These are phyloP conservation scores for Petasospora fabianii DNA, from an alignment of 1,139 yeast genomes.

Conservation along the genomic window DNA sequence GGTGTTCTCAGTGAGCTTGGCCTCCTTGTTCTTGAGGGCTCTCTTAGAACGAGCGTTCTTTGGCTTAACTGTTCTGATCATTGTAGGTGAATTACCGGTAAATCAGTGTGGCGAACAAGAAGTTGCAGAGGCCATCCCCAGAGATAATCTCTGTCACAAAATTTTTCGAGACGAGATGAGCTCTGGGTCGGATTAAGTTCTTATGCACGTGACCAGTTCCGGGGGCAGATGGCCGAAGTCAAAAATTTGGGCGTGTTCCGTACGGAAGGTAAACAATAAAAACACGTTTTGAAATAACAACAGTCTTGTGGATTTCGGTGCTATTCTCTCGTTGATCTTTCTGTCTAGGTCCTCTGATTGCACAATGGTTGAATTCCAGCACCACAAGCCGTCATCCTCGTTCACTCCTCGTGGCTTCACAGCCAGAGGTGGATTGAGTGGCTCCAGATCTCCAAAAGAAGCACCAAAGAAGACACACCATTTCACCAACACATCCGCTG, in stretches of 20 bases:
- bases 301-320: too few relatives aligned
- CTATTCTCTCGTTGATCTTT: too few relatives aligned
- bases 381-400: constrained; percentile 8
- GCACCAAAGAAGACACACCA: constrained; percentile 16
- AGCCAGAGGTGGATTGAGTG: constrained; percentile 5
- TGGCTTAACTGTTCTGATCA: constrained; percentile 78
- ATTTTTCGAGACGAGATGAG: too few relatives aligned
- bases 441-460: constrained; percentile 8
- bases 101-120: background rate
- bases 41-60: constrained; percentile 96
- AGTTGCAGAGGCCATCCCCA: background rate
- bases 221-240: constrained; percentile 5
- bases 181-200: too few relatives aligned
- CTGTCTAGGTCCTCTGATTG: too few relatives aligned
- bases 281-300: too few relatives aligned
- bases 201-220: constrained; percentile 4
- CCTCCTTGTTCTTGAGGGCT: constrained; percentile 83
- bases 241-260: constrained; percentile 8
- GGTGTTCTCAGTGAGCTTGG: constrained; percentile 85
- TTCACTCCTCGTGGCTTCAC: constrained; percentile 14
- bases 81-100: constrained; percentile 21
- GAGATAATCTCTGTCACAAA: constrained; percentile 12
- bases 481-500: constrained; percentile 31
- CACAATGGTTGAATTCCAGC: constrained; percentile 5
- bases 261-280: constrained; percentile 6